Percentiles rank a stretch among this genome's conserved stretches.
Evolutionary conservation across 1,284 basidiomycete genomes (phyloP).

Genomic region (Ustilago nuda): DNA sequence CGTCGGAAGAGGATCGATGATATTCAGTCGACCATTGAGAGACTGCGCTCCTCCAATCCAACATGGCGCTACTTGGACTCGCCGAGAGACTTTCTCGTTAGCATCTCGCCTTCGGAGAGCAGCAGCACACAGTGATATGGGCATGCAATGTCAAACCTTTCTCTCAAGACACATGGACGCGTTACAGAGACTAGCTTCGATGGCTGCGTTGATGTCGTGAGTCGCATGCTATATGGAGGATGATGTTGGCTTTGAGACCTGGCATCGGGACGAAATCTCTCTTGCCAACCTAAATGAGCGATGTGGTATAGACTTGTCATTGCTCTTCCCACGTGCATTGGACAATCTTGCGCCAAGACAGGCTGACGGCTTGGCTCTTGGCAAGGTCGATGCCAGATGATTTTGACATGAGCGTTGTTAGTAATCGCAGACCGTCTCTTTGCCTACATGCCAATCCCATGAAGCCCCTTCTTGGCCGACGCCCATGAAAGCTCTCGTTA

Average conservation of each 20-base stretch:
- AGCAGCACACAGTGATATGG: not conserved
- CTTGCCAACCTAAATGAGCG: conserved; percentile 1
- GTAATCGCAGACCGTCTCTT: not conserved
- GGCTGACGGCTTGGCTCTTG: conserved; percentile 7
- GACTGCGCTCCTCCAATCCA: conserved; percentile 24
- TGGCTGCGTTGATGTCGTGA: not conserved
- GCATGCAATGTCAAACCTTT: not conserved
- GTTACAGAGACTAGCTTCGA: not conserved
- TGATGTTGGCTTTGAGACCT: not conserved
- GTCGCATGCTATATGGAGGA: not conserved
- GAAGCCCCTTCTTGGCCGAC: conserved; percentile 1
- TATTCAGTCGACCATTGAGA: conserved; percentile 29
- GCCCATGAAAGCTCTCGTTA: not conserved
- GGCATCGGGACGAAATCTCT: not conserved
- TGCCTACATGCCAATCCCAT: not conserved
- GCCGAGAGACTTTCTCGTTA: conserved; percentile 40
- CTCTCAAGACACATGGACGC: not conserved
- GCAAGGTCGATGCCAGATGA: not conserved
- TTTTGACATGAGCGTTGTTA: conserved; percentile 3
- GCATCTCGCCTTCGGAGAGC: conserved; percentile 19
- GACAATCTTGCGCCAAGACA: not conserved
- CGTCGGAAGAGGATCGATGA: conserved; percentile 27
- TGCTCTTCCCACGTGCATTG: not conserved
- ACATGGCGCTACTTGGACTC: conserved; percentile 38
- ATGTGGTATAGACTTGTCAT: not conserved